Percentiles rank a stretch among this genome's conserved stretches.
phyloP scores from a whole-genome alignment of 2,329 filamentous ascomycete genomes.

The Cytospora piceae region DNA sequence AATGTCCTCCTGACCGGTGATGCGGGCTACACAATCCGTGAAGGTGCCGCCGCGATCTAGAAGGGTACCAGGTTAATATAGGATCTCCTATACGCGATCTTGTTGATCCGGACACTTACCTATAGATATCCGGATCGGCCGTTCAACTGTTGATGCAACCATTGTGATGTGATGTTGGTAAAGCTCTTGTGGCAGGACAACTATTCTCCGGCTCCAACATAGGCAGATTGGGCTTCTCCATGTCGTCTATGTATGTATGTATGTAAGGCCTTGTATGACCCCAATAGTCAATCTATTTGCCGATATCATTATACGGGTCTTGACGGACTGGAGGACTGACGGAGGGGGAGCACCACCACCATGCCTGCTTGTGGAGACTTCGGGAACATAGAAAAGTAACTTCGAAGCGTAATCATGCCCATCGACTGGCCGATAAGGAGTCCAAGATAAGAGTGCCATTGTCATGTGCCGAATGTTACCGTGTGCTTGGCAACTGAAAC shows the following conservation, averaged over 20 bases:
- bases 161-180: background rate
- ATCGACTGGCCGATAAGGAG: background rate
- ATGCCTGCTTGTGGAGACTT: conserved; percentile 3
- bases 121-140: conserved; percentile 6
- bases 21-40: conserved; percentile 17
- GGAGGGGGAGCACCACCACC: background rate
- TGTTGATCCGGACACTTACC: background rate
- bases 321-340: background rate
- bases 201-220: background rate
- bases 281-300: background rate
- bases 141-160: background rate
- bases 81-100: background rate
- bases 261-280: too few relatives aligned
- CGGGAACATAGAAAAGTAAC: background rate
- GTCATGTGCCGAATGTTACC: background rate
- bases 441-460: too few relatives aligned
- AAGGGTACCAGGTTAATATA: background rate
- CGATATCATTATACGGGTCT: background rate
- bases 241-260: background rate
- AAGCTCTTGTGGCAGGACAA: background rate
- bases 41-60: conserved; percentile 20
- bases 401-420: background rate
- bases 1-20: conserved; percentile 57
- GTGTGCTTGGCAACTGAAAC: background rate
- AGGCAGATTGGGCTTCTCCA: background rate